Evolutionary conservation across 2,329 filamentous ascomycete genomes (phyloP), one percentile per base, ranked within the genome.

Genomic region (Verticillium longisporum): DNA sequence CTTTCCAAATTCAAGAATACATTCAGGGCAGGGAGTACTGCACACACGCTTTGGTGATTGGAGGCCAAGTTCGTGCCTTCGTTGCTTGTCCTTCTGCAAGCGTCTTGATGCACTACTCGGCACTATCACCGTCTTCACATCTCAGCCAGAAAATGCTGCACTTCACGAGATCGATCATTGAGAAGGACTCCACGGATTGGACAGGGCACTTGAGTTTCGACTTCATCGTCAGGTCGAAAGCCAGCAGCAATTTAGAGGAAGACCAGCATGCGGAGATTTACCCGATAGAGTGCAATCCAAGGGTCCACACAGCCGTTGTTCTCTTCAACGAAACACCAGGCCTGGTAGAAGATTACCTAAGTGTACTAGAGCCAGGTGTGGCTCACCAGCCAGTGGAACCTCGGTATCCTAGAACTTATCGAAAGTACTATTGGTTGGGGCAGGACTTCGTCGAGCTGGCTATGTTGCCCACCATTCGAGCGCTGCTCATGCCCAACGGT

Each of bases 191-290:
- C 75, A 65, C 68, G 0, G 58, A 57, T 0, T 76, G 90, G 68
- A 91, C 88, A 0, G 90, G 90, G 0, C 90, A 93, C 69, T 71
- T 92, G 36, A 88, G 83, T 18, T 88, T 93, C 60, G 87, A 91
- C 69, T 88, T 93, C 64, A 75, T 92, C 65, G 82, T 89, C 2
- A 80, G 84, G 56, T 53, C 45, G 13, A 53, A 53, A 53, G 45
- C 18, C 18, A 26, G 18, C 7, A 21, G 45, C 18, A 2, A 53
- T 3, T 1, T 26, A 53, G 7, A 53, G 10, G 18, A 53, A n/a
- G 75, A 80, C 57, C 66, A 78, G 65, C 33, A 66, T 0, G 58
- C 64, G 4, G 60, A 60, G 4, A 70, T 90, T 1, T 88, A 85
- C 64, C 86, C 87, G 0, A 90, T 91, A 61, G 88, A 90, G 68